These are phyloP conservation scores for Xylaria sp. DNA, from an alignment of 2,329 filamentous ascomycete species.

Conservation along the genomic window DNA sequence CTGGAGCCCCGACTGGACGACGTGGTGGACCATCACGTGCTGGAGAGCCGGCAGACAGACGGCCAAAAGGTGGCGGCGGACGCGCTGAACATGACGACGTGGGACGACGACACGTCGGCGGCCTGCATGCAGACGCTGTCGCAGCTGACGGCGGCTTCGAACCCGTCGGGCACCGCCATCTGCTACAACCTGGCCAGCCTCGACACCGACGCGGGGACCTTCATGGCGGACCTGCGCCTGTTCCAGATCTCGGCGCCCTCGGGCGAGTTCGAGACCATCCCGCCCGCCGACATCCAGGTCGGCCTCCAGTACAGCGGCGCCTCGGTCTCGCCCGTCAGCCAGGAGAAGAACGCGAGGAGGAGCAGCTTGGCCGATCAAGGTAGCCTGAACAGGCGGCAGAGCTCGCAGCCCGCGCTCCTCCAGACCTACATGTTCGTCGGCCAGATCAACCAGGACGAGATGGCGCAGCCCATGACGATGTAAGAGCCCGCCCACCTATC, in stretches of 20 bases:
- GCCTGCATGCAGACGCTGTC: slow-evolving; percentile 64
- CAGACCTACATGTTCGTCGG: slow-evolving; percentile 71
- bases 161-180: slow-evolving; percentile 75
- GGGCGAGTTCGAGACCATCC: slow-evolving; percentile 55
- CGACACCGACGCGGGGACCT: slow-evolving; percentile 68
- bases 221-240: slow-evolving; percentile 76
- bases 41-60: slow-evolving; percentile 27
- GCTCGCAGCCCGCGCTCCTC: slow-evolving; percentile 46
- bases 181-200: slow-evolving; percentile 82
- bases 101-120: slow-evolving; percentile 56
- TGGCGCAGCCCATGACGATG: slow-evolving; percentile 61
- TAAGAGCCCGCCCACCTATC: slow-evolving; percentile 45
- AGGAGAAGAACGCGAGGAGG: slow-evolving; percentile 27
- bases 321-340: slow-evolving; percentile 49
- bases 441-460: slow-evolving; percentile 61
- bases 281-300: slow-evolving; percentile 56
- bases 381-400: slow-evolving; percentile 24
- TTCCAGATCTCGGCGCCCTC: slow-evolving; percentile 68
- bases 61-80: slow-evolving; percentile 15
- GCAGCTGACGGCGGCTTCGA: slow-evolving; percentile 60
- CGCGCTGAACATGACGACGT: slow-evolving; percentile 56
- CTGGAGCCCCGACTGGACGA: slow-evolving; percentile 25
- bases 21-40: slow-evolving; percentile 14
- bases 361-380: slow-evolving; percentile 20
- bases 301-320: slow-evolving; percentile 58